Base-by-base conservation (phyloP, 2,329 filamentous ascomycete genomes). In the Trichoderma oligosporum region DNA sequence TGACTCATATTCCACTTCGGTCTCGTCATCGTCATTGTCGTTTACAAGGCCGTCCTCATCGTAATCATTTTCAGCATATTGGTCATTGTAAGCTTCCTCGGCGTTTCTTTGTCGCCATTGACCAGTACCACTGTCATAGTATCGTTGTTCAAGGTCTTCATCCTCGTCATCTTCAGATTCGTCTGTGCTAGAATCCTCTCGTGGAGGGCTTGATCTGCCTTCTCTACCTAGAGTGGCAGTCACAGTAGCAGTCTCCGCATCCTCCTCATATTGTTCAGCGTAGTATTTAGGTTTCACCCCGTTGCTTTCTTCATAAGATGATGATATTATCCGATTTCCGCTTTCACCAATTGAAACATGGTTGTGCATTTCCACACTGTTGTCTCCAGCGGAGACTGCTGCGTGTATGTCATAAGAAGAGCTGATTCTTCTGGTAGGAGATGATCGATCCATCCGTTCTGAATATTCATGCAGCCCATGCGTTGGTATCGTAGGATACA, bases 1-100 rank as follows among this genome's bases (percentile, higher is more conserved):
- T 18, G 61, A 63, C 11, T 60, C 65, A 35, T 67, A 65, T 45
- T 70, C 68, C 7, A 70, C 70, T 7, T 38, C 41, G 4, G 27
- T 44, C 9, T 9, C 16, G n/a, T 48, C 14, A 25, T 53, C 56
- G 8, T 38, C 56, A n/a, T 38, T 25, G 12, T 46, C 38, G 2
- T 29, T 31, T 9, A n/a, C n/a, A n/a, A n/a, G 39, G 18, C 33
- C 47, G 14, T 51, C 36, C 7, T 27, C 44, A 33, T 49, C 45
- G n/a, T n/a, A 33, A n/a, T 12, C 33, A 7, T 41, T 20, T 27
- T 18, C 42, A 18, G n/a, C 45, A 57, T 49, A 27, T 33, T 46
- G 41, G 16, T 16, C 24, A 18, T 56, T 44, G 25, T 47, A 29
- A n/a, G 18, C 33, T 24, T 56, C 53, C 22, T 56, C 33, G 12